phyloP scores from a whole-genome alignment of 768 basidiomycete genomes.

The Sistotremastrum niveocremeum region DNA sequence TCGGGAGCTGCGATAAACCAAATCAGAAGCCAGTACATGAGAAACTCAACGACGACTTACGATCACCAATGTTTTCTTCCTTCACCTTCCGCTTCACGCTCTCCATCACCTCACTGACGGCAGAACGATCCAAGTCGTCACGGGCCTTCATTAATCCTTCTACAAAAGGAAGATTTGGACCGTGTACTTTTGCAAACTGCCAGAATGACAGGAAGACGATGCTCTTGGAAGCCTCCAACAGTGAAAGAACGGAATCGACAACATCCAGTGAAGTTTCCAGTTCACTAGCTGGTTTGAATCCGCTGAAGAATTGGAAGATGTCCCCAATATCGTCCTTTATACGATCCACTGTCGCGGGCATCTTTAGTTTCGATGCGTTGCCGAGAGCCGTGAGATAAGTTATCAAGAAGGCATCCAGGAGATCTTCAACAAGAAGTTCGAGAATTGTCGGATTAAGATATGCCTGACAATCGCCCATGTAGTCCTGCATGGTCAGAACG shows the following conservation, averaged over 20 bases:
- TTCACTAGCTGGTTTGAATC: conserved; percentile 64
- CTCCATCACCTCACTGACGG: conserved; percentile 85
- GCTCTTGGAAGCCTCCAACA: conserved; percentile 78
- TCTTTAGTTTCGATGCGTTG: conserved; percentile 70
- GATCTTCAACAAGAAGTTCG: conserved; percentile 84
- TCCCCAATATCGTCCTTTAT: conserved; percentile 72
- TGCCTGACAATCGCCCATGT: conserved; percentile 87
- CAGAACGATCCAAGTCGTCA: conserved; percentile 81
- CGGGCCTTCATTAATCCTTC: conserved; percentile 83
- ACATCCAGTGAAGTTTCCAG: conserved; percentile 77
- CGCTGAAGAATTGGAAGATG: conserved; percentile 69
- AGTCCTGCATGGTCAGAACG: conserved; percentile 90
- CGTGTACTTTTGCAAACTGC: conserved; percentile 86
- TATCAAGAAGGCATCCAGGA: conserved; percentile 82
- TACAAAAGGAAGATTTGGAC: conserved; percentile 84
- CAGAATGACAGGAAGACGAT: conserved; percentile 89
- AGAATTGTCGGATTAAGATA: conserved; percentile 85
- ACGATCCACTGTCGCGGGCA: conserved; percentile 73
- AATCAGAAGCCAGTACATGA: conserved; percentile 4
- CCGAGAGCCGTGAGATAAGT: conserved; percentile 80
- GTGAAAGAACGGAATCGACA: conserved; percentile 65
- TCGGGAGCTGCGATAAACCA: conserved; percentile 41
- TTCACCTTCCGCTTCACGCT: conserved; percentile 85
- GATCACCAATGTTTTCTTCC: conserved; percentile 73
- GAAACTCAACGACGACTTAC: conserved; percentile 31